Base-by-base conservation (phyloP, 2,329 filamentous ascomycete species). In the Neopestalotiopsis sp. region DNA sequence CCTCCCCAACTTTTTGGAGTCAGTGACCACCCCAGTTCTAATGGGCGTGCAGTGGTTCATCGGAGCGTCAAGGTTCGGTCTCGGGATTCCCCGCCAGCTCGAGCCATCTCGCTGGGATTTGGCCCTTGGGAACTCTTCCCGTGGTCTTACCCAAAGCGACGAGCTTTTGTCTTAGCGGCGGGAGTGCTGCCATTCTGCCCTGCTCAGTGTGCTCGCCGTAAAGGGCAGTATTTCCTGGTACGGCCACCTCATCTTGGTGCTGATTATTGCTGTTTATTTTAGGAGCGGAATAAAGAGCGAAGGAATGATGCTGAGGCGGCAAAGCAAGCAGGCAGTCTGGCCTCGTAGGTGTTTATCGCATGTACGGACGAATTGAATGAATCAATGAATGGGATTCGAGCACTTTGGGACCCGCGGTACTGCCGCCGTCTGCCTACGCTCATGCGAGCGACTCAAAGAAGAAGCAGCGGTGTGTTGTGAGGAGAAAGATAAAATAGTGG, bases 271-370 rank as follows among this genome's bases (percentile, higher is more conserved):
- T 28, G 45, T n/a, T 53, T 53, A 38, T 38, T 38, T 38, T 38
- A 38, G 10, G 34, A 38, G 45, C 45, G 45, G 45, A 20, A 34
- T 28, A 45, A 71, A 74, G 76, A 77, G 75, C 76, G 70, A 75
- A 75, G 76, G 76, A 77, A 75, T 77, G 74, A 72, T 53, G 45
- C 71, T 68, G 71, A 71, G 70, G 71, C 70, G 65, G 71, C 67
- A 69, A 69, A 71, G 70, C 71, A 70, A 71, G 69, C 69, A 38
- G 45, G 20, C 61, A 67, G 56, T 28, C 71, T 24, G 24, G 28
- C n/a, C 24, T 30, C 30, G 57, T 59, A 24, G 57, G 57, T 59
- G 49, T 53, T 53, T 49, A 17, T 24, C 3, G n/a, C 45, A 20
- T 53, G 45, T 53, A 20, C 20, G 9, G n/a, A 9, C 45, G 17